Conservation (phyloP, 2,329 filamentous ascomycete genomes). For the Mycosphaerelloides madeirae region DNA sequence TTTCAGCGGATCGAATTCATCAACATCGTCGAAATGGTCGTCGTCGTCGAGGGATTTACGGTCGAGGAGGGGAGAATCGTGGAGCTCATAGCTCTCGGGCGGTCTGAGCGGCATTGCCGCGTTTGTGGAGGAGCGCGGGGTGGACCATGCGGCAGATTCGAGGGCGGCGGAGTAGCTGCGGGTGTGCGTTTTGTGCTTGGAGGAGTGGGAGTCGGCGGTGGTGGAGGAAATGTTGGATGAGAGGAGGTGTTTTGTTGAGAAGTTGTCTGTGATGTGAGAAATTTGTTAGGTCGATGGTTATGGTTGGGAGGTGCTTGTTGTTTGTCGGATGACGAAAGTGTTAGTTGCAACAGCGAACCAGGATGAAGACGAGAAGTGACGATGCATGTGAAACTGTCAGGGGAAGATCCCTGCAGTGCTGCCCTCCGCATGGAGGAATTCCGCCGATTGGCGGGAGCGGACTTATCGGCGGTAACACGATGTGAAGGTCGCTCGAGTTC, state of each 20-base stretch:
- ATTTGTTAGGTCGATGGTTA: background rate
- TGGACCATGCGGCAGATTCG: conserved; percentile 2
- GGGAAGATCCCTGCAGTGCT: background rate
- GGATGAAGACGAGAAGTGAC: background rate
- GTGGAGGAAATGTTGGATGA: background rate
- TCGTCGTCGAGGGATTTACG: conserved; percentile 11
- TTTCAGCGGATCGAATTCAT: conserved; percentile 45
- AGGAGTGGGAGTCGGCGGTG: conserved; percentile 1
- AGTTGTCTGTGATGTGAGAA: no score
- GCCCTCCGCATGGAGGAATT: no score
- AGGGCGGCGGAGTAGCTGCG: conserved; percentile 3
- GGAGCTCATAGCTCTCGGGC: conserved; percentile 29
- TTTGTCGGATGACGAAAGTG: background rate
- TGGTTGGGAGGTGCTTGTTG: background rate
- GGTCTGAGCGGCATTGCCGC: conserved; percentile 26
- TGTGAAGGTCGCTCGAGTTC: no score
- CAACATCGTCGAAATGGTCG: conserved; percentile 30
- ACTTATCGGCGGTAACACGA: no score
- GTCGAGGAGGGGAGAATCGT: conserved; percentile 19
- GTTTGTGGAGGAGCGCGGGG: background rate
- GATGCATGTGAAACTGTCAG: background rate
- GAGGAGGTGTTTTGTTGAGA: background rate
- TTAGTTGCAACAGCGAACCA: background rate
- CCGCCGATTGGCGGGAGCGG: no score
- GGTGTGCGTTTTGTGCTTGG: background rate